Percentiles rank a stretch among this genome's conserved stretches.
These are phyloP conservation scores for Xylaria sp. DNA, from an alignment of 2,329 filamentous ascomycete species.

Conservation along the genomic window DNA sequence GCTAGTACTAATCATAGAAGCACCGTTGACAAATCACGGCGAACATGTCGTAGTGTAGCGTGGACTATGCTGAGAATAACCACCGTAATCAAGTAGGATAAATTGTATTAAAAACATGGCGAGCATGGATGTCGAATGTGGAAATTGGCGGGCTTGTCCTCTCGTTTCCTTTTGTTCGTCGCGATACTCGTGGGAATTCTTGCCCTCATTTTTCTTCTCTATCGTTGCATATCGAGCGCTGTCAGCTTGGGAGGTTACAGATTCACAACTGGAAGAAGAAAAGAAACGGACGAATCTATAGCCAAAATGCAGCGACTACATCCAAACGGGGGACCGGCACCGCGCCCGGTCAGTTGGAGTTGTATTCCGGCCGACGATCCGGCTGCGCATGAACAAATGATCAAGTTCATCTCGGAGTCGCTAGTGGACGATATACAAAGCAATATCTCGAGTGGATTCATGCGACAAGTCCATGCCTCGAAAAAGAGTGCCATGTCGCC, in stretches of 20 bases:
- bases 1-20: slow-evolving; percentile 28
- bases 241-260: neutral
- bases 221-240: neutral
- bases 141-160: neutral
- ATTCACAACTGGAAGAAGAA: slow-evolving; percentile 6
- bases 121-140: slow-evolving; percentile 9
- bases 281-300: slow-evolving; percentile 5
- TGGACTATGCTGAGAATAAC: slow-evolving; percentile 11
- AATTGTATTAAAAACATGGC: slow-evolving; percentile 21
- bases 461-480: slow-evolving; percentile 28
- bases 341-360: slow-evolving; percentile 27
- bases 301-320: slow-evolving; percentile 20
- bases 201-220: slow-evolving; percentile 5
- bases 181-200: neutral
- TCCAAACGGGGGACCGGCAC: slow-evolving; percentile 13
- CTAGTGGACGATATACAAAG: slow-evolving; percentile 28
- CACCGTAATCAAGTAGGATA: slow-evolving; percentile 10
- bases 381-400: slow-evolving; percentile 30
- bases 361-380: slow-evolving; percentile 27
- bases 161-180: slow-evolving; percentile 3
- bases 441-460: slow-evolving; percentile 29
- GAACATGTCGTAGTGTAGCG: neutral
- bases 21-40: slow-evolving; percentile 28
- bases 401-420: slow-evolving; percentile 31
- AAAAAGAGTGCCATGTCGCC: slow-evolving; percentile 29